Conservation (phyloP, 2,329 filamentous ascomycete genomes). For the Xylaria sp. region DNA sequence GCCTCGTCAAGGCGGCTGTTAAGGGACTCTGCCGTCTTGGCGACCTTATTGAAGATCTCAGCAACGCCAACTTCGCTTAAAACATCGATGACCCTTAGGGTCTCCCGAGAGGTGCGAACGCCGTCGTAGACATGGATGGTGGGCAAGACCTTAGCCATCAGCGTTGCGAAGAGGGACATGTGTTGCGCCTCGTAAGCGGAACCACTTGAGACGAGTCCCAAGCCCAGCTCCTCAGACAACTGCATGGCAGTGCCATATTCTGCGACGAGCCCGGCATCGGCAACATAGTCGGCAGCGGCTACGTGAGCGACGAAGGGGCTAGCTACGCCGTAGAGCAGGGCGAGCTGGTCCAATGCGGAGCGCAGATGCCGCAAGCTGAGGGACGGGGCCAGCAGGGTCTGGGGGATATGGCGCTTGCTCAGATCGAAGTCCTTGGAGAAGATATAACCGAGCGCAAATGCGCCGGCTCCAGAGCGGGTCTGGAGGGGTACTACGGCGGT, state of each 20-base stretch:
- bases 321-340: conserved; percentile 85
- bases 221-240: conserved; percentile 84
- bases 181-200: conserved; percentile 93
- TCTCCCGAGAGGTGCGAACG: conserved; percentile 80
- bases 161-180: conserved; percentile 86
- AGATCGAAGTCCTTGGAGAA: conserved; percentile 97
- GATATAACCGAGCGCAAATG: conserved; percentile 92
- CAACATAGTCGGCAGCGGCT: conserved; percentile 83
- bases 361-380: conserved; percentile 80
- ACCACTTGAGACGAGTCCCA: conserved; percentile 81
- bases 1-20: conserved; percentile 73
- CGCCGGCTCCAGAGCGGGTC: conserved; percentile 85
- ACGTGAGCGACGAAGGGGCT: conserved; percentile 93
- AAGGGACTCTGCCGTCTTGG: conserved; percentile 60
- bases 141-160: conserved; percentile 77
- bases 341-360: conserved; percentile 85
- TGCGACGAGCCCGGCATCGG: conserved; percentile 71
- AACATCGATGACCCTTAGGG: conserved; percentile 79
- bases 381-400: conserved; percentile 86
- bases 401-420: conserved; percentile 86
- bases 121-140: conserved; percentile 89
- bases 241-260: conserved; percentile 84
- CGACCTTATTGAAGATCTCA: conserved; percentile 67
- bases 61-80: conserved; percentile 72
- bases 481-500: conserved; percentile 81